Evolutionary conservation across 352 stramenopile species (phyloP).

Genomic region (Phytopythium mirpurense): DNA sequence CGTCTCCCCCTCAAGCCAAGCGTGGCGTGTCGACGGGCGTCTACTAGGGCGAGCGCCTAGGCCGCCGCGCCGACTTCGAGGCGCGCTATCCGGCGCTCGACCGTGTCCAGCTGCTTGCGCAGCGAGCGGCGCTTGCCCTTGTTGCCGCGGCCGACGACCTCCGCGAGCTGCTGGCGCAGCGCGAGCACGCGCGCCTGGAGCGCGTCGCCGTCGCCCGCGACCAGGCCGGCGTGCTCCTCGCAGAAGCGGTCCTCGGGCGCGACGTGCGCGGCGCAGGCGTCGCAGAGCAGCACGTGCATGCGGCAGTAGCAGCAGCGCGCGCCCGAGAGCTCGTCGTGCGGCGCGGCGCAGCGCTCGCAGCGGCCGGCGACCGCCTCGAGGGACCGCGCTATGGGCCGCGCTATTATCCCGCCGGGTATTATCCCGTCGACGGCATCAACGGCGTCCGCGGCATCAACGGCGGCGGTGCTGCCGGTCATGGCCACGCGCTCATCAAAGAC

Average conservation of each 20-base stretch:
- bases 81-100: conserved; percentile 56
- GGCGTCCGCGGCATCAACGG: too few species aligned
- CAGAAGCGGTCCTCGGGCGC: conserved; percentile 46
- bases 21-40: too few species aligned
- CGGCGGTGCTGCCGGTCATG: conserved; percentile 13
- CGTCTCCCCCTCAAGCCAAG: too few species aligned
- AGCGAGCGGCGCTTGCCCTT: conserved; percentile 73
- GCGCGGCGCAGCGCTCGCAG: conserved; percentile 50
- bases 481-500: conserved; percentile 82
- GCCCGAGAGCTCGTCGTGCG: conserved; percentile 62
- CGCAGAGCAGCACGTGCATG: conserved; percentile 73
- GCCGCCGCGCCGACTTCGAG: conserved; percentile 4
- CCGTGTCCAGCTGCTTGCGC: conserved; percentile 74
- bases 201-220: conserved; percentile 32
- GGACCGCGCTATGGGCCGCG: conserved; percentile 6
- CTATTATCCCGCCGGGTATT: conserved; percentile 7
- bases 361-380: conserved; percentile 51
- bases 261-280: conserved; percentile 25
- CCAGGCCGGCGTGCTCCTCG: conserved; percentile 42
- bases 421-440: too few species aligned
- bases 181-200: conserved; percentile 21
- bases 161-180: conserved; percentile 28
- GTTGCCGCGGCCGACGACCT: conserved; percentile 34
- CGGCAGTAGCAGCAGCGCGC: conserved; percentile 72
- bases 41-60: too few species aligned